These are phyloP conservation scores for Brassica rapa DNA, from an alignment of 345 rosid species.

Conservation along the genomic window DNA sequence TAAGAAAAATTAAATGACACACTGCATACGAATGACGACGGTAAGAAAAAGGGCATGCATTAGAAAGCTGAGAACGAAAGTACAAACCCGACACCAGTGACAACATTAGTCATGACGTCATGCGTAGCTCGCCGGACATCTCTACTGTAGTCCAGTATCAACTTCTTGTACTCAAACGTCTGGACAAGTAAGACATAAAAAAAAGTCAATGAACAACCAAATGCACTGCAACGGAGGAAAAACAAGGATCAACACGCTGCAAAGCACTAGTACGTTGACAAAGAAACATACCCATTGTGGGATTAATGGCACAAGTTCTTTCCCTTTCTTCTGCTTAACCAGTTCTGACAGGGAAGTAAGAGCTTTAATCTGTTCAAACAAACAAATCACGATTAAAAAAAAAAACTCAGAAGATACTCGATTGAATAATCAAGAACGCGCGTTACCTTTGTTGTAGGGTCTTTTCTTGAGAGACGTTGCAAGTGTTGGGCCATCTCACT, in stretches of 20 bases:
- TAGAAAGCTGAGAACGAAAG: slow-evolving; percentile 29
- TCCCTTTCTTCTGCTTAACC: slow-evolving; percentile 73
- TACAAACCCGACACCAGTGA: slow-evolving; percentile 71
- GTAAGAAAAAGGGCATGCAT: not conserved
- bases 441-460: slow-evolving; percentile 82
- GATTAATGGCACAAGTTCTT: slow-evolving; percentile 62
- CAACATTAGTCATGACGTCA: slow-evolving; percentile 79
- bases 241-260: not conserved
- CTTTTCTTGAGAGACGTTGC: slow-evolving; percentile 85
- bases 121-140: slow-evolving; percentile 95
- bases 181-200: slow-evolving; percentile 31
- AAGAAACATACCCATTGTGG: slow-evolving; percentile 86
- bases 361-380: slow-evolving; percentile 80
- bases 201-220: slow-evolving; percentile 1
- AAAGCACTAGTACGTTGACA: not conserved
- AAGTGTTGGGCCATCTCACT: slow-evolving; percentile 80
- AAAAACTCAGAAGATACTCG: not conserved
- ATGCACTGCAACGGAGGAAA: slow-evolving; percentile 15
- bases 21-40: not conserved
- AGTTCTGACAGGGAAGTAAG: slow-evolving; percentile 60
- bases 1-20: slow-evolving; percentile 11
- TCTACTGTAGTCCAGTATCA: slow-evolving; percentile 84
- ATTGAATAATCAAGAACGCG: not conserved
- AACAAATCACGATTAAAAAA: slow-evolving; percentile 13
- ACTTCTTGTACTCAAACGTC: slow-evolving; percentile 89